phyloP scores from a whole-genome alignment of 129 eudicot genomes.

The Helianthus annuus region HanXRQr2.0-SUNRISE NC_035439.2:148111821-148112320 shows the following conservation, averaged over 20 bases:
- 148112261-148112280: conserved; percentile 49
- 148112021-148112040: conserved; percentile 64
- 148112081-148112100: conserved; percentile 38
- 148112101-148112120: conserved; percentile 42
- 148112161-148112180: conserved; percentile 41
- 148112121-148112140: conserved; percentile 60
- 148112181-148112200: conserved; percentile 51
- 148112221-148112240: conserved; percentile 59
- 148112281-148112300: conserved; percentile 49
- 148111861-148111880: conserved; percentile 45
- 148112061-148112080: conserved; percentile 62
- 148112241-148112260: conserved; percentile 58
- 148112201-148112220: conserved; percentile 69
- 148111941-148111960: conserved; percentile 42
- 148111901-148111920: conserved; percentile 70
- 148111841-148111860: conserved; percentile 53
- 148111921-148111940: conserved; percentile 65
- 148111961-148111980: conserved; percentile 56
- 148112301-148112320: conserved; percentile 58
- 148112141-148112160: conserved; percentile 73
- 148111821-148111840: conserved; percentile 67
- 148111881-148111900: conserved; percentile 57
- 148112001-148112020: conserved; percentile 62
- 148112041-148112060: conserved; percentile 59
- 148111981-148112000: conserved; percentile 59